These are phyloP conservation scores for Cantharellus anzutake DNA, from an alignment of 768 basidiomycete species.

Conservation along the genomic window DNA sequence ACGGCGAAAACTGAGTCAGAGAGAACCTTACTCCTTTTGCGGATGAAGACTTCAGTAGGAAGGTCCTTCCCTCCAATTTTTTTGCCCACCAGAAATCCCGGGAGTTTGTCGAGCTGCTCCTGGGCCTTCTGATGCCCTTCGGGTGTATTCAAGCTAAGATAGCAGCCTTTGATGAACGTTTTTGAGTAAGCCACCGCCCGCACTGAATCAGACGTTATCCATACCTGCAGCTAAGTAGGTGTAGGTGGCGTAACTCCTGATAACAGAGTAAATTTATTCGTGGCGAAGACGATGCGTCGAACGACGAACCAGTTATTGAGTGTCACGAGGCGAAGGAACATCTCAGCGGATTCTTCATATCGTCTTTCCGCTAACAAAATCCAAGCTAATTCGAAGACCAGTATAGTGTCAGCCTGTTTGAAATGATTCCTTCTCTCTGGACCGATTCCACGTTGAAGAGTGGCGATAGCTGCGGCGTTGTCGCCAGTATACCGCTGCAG, in stretches of 20 bases:
- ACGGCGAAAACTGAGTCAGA: background rate
- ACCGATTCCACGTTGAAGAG: conserved; percentile 37
- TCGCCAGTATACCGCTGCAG: conserved; percentile 53
- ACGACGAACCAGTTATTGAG: conserved; percentile 45
- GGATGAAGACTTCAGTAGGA: conserved; percentile 59
- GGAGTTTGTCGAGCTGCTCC: conserved; percentile 40
- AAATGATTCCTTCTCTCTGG: conserved; percentile 35
- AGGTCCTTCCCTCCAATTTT: conserved; percentile 48
- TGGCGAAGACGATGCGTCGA: background rate
- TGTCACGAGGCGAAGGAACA: conserved; percentile 42
- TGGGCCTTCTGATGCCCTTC: conserved; percentile 32
- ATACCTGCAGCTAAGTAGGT: conserved; percentile 53
- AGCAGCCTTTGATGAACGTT: conserved; percentile 28
- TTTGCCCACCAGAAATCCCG: conserved; percentile 35
- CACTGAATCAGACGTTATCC: background rate
- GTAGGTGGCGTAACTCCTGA: conserved; percentile 63
- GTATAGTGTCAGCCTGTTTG: conserved; percentile 54
- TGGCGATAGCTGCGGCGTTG: conserved; percentile 41
- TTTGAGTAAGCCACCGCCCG: background rate
- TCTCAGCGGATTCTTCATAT: conserved; percentile 48
- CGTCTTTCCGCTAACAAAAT: conserved; percentile 40
- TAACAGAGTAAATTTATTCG: background rate
- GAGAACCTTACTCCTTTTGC: conserved; percentile 43
- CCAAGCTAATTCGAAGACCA: conserved; percentile 67
- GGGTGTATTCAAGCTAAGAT: conserved; percentile 35